Evolutionary conservation across 106 monocot species (phyloP), one percentile per base, ranked within the genome.

Genomic region (Ottelia alismoides): DNA sequence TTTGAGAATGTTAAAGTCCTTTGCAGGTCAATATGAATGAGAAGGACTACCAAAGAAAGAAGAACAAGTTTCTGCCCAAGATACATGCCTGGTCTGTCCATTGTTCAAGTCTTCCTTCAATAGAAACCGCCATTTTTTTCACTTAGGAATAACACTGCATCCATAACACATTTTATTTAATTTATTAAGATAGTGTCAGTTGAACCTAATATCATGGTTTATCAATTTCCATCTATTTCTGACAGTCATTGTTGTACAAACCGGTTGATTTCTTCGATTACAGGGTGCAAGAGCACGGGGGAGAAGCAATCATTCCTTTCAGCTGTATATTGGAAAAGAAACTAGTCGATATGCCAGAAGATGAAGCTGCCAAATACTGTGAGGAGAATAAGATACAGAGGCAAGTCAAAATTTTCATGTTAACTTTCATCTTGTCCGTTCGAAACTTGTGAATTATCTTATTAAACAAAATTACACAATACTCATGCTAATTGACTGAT

Each of bases 211-310:
- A n/a, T n/a, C n/a, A n/a, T n/a, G n/a, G n/a, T n/a, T n/a, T n/a
- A n/a, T n/a, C n/a, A n/a, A n/a, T n/a, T n/a, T n/a, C n/a, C n/a
- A n/a, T n/a, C n/a, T n/a, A n/a, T n/a, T n/a, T n/a, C n/a, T n/a
- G n/a, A n/a, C n/a, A n/a, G 40, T 43, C 6, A 43, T 43, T 43
- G 40, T 43, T 6, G 40, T 43, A 43, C 16, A 16, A 43, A 43
- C 40, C 6, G 40, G 6, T 49, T 49, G 3, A 6, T 2, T 19
- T 51, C 30, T 6, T 44, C 20, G 22, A 53, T 16, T 51, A 52
- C 57, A 98, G 96, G 96, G 96, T 98, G 47, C 85, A 89, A 73
- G 96, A 79, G 47, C 89, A 98, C 89, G 89, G 96, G 57, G 82
- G 62, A 57, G 96, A 85, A 22, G 57, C 89, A 49, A 98, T 98